A percentile compares a stretch with the other conserved stretches of the same genome.
These are phyloP conservation scores for Leucocoprinus birnbaumii DNA, from an alignment of 768 basidiomycete species.

Conservation along the genomic window DNA sequence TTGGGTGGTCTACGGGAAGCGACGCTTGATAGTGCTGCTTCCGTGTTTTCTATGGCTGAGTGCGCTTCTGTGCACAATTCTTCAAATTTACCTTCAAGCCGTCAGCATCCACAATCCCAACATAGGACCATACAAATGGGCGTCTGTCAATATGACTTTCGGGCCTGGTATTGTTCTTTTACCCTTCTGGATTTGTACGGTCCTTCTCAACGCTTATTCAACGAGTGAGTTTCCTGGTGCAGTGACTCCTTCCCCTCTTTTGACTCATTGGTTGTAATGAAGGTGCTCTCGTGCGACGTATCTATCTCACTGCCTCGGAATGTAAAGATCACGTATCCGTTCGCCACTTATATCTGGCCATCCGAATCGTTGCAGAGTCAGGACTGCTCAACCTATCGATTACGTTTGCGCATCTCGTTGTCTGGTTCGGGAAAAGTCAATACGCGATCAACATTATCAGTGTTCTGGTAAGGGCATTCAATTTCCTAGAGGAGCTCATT, in stretches of 20 bases:
- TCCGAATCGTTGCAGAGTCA: conserved; percentile 5
- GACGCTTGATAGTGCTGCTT: neutral
- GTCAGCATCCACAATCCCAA: too few species aligned
- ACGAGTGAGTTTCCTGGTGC: too few species aligned
- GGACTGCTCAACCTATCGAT: conserved; percentile 3
- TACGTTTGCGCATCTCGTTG: conserved; percentile 1
- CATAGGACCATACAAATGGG: conserved; percentile 1
- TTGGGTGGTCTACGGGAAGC: neutral
- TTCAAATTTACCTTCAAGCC: conserved; percentile 6
- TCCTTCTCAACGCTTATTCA: neutral
- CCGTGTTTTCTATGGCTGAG: neutral
- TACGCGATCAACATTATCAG: neutral
- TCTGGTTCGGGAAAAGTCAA: conserved; percentile 1
- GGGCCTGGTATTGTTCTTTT: neutral
- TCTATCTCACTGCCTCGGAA: neutral
- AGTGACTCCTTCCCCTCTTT: too few species aligned
- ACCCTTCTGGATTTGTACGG: conserved; percentile 1
- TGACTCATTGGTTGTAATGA: too few species aligned
- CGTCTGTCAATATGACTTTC: neutral
- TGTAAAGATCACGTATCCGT: neutral
- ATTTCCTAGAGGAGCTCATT: too few species aligned
- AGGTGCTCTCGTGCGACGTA: neutral
- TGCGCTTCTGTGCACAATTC: conserved; percentile 1
- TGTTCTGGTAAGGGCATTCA: neutral
- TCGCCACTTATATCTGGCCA: neutral